Evolutionary conservation across 306 rosid species (phyloP), one percentile per base, ranked within the genome.

Genomic region (Crotalaria pallida): DNA sequence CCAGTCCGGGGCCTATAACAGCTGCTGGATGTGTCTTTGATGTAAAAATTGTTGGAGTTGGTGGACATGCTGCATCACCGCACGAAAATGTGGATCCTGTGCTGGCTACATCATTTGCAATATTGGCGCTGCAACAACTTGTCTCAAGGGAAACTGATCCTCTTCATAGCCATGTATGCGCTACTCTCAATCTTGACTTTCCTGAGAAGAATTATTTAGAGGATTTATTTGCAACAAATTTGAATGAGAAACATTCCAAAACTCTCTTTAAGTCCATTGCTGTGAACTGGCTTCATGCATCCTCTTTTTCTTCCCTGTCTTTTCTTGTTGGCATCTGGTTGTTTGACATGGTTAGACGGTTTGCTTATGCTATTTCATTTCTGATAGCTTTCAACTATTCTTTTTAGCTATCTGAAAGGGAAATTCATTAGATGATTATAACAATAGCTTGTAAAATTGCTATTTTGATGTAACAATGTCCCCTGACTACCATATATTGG

Each of bases 131-230:
- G 73, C 96, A 89, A 69, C 91, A 85, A 64, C 82, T 89, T 59
- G 83, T 89, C 74, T 89, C 93, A 1, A 87, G 92, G 74, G 93
- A 89, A 80, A 47, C 36, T 49, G 85, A 89, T 74, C 88, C 96
- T 63, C 88, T 85, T 65, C 69, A 82, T 4, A 87, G 89, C 77
- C 85, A 72, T 40, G 96, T 89, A 71, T 26, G 73, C 4, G 52
- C 67, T 65, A 45, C 27, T 62, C 67, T 80, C 49, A 40, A 47
- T 74, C 60, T 71, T 73, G 58, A 75, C 67, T 67, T 60, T 63
- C 61, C 10, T 22, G 23, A 55, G 11, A 17, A 33, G 66, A 61
- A 29, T 22, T 62, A 44, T 45, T 60, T 45, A 62, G 52, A 60
- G 59, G 27, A 31, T 38, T 74, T 56, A 29, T 13, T 43, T 60